phyloP scores from a whole-genome alignment of 2,329 filamentous ascomycete genomes.

The Trichophaea hybrida region DNA sequence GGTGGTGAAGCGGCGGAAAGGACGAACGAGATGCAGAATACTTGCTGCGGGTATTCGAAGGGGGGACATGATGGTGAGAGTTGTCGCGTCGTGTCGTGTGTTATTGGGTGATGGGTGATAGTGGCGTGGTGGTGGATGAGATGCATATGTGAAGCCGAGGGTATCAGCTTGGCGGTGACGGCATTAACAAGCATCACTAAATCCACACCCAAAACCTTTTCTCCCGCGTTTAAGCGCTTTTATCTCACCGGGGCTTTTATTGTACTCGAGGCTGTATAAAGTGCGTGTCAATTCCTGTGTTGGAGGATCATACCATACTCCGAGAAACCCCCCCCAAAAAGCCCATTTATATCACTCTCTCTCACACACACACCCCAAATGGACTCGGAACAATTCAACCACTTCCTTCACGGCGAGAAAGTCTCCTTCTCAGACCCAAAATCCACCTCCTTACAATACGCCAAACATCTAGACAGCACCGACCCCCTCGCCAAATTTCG shows the following conservation, averaged over 20 bases:
- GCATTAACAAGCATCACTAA: too few relatives aligned
- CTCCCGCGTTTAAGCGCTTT: too few relatives aligned
- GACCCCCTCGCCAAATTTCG: constrained; percentile 49
- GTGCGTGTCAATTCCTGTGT: too few relatives aligned
- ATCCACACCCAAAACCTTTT: too few relatives aligned
- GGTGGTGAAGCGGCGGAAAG: background rate
- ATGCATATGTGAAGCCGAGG: too few relatives aligned
- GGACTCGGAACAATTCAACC: constrained; percentile 12
- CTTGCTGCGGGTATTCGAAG: background rate
- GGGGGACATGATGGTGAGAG: background rate
- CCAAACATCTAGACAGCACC: constrained; percentile 42
- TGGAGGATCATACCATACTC: too few relatives aligned
- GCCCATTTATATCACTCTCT: background rate
- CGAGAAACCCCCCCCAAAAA: background rate
- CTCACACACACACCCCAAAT: constrained; percentile 4
- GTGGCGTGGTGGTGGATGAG: background rate
- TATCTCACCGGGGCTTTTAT: too few relatives aligned
- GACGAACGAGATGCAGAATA: background rate
- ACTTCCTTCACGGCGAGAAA: constrained; percentile 15
- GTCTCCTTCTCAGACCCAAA: constrained; percentile 21
- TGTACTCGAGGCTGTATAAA: too few relatives aligned
- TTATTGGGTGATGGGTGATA: background rate
- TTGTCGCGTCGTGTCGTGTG: background rate
- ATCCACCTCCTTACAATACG: constrained; percentile 28
- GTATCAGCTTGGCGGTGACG: too few relatives aligned